Conservation (phyloP, 257 asterid genomes). For the Capsicum rhomboideum region DNA sequence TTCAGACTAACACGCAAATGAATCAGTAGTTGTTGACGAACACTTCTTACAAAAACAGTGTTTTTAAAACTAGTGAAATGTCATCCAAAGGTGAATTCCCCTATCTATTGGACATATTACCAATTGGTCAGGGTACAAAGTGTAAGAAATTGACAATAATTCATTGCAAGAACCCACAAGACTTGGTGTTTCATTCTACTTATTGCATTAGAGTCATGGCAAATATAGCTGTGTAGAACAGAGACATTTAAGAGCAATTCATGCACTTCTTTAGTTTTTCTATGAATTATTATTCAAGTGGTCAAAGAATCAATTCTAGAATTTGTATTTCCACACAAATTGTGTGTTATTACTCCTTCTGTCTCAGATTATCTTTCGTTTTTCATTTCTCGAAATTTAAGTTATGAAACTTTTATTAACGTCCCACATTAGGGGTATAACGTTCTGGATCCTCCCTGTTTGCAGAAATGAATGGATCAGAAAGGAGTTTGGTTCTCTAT, state of each 20-base stretch:
- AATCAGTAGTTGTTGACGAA: no score
- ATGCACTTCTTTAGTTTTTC: not conserved
- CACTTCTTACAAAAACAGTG: no score
- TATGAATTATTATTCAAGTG: not conserved
- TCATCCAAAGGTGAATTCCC: not conserved
- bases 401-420: not conserved
- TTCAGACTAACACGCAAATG: no score
- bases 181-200: not conserved
- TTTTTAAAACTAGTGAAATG: not conserved
- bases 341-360: not conserved
- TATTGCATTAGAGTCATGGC: not conserved
- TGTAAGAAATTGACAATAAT: not conserved
- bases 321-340: not conserved
- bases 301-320: not conserved
- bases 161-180: not conserved
- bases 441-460: no score
- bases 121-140: not conserved
- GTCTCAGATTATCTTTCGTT: not conserved
- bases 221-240: not conserved
- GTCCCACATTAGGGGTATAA: no score
- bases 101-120: not conserved
- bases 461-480: no score
- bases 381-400: not conserved
- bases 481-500: no score
- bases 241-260: not conserved